phyloP scores from a whole-genome alignment of 306 rosid species.

The Inga laurina region DNA sequence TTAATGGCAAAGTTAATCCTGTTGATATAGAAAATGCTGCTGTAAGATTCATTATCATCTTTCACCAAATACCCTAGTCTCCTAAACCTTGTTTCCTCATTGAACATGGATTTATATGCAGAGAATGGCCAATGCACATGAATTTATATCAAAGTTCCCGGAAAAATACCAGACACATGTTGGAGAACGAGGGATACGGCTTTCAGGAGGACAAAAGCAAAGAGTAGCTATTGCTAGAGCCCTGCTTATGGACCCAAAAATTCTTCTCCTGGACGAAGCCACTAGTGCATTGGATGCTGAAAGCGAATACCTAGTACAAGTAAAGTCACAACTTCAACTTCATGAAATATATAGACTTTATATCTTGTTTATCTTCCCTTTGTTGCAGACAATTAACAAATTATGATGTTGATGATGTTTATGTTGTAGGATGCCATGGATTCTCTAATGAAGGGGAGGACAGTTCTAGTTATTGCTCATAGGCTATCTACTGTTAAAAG shows the following conservation, averaged over 20 bases:
- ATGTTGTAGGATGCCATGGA: conserved; percentile 71
- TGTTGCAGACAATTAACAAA: conserved; percentile 15
- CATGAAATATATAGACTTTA: conserved; percentile 8
- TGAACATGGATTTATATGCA: conserved; percentile 38
- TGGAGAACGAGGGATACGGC: conserved; percentile 71
- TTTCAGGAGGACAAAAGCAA: conserved; percentile 84
- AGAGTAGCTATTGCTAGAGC: conserved; percentile 80
- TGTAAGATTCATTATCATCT: conserved; percentile 44
- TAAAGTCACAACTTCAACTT: conserved; percentile 13
- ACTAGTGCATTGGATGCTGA: conserved; percentile 84
- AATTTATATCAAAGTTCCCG: conserved; percentile 63
- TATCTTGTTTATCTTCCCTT: background rate
- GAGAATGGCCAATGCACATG: conserved; percentile 84
- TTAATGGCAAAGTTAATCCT: conserved; percentile 57
- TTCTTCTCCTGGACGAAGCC: conserved; percentile 74
- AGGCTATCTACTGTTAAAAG: conserved; percentile 71
- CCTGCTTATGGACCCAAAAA: conserved; percentile 63
- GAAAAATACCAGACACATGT: conserved; percentile 64
- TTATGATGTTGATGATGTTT: background rate
- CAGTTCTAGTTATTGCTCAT: conserved; percentile 78
- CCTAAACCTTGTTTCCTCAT: conserved; percentile 14
- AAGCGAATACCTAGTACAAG: conserved; percentile 78
- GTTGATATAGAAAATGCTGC: conserved; percentile 66
- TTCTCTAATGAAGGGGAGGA: conserved; percentile 72
- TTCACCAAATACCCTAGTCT: conserved; percentile 9